Conservation (phyloP, 805 yeast species). For the Hagleromyces aurorensis region DNA sequence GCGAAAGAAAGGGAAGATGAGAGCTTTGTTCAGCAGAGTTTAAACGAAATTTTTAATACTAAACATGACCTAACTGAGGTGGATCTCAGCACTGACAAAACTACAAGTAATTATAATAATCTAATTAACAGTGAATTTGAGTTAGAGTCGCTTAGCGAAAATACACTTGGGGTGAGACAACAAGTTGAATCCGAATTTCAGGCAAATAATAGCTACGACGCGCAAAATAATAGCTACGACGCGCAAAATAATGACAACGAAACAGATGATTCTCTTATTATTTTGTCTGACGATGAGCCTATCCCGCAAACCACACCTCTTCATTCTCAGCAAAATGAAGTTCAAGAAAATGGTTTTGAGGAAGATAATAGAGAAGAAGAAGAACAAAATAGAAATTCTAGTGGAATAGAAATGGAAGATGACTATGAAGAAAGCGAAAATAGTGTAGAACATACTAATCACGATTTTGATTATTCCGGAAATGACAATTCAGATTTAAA, state of each 20-base stretch:
- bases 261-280: no score
- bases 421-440: slow-evolving; percentile 4
- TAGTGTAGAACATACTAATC: slow-evolving; percentile 19
- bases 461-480: slow-evolving; percentile 13
- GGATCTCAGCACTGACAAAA: background rate
- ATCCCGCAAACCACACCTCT: no score
- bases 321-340: no score
- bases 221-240: no score
- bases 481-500: slow-evolving; percentile 11
- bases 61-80: background rate
- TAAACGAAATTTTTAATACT: slow-evolving; percentile 3
- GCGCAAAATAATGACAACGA: no score
- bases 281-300: no score
- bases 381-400: background rate
- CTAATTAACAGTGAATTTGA: no score
- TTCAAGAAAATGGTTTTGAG: background rate
- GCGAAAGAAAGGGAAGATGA: slow-evolving; percentile 8
- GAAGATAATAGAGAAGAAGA: background rate
- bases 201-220: no score
- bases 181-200: no score
- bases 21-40: slow-evolving; percentile 3
- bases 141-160: no score
- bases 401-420: slow-evolving; percentile 1
- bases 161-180: no score
- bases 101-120: no score